A percentile compares a stretch with the other conserved stretches of the same genome.
Conservation (phyloP, 2,329 filamentous ascomycete species). For the Helicocarpus griseus region DNA sequence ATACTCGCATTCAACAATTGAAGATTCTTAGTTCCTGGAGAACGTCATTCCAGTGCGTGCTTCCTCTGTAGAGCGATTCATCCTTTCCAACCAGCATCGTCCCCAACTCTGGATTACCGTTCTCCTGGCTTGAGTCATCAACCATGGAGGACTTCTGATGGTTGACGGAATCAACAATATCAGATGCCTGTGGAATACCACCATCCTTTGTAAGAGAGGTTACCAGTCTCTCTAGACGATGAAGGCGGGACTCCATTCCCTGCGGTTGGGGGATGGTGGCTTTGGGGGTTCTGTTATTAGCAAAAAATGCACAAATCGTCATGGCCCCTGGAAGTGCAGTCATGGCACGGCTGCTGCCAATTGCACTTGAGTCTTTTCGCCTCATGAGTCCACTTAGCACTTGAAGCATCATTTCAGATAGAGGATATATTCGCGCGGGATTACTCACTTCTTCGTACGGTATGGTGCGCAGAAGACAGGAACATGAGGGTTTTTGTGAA, state of each 20-base stretch:
- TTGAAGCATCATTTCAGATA: not conserved
- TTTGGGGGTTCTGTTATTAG: not conserved
- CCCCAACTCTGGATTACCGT: not conserved
- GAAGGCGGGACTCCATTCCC: conserved; percentile 1
- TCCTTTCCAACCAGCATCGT: conserved; percentile 15
- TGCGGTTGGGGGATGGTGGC: not conserved
- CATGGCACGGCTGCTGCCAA: conserved; percentile 3
- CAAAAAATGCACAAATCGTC: not conserved
- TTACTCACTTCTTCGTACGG: conserved; percentile 1
- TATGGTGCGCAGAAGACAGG: not conserved
- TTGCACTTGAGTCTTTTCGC: conserved; percentile 3
- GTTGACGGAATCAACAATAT: too few species aligned
- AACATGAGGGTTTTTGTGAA: not conserved
- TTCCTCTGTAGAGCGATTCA: conserved; percentile 21
- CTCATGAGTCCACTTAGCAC: not conserved
- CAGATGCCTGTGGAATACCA: not conserved
- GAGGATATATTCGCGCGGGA: not conserved
- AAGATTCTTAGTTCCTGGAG: conserved; percentile 19
- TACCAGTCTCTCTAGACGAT: conserved; percentile 18
- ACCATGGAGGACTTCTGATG: not conserved
- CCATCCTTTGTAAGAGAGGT: conserved; percentile 12
- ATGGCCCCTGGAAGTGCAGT: conserved; percentile 1
- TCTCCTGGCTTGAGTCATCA: not conserved
- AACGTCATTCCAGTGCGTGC: conserved; percentile 22
- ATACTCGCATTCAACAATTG: conserved; percentile 14